These are phyloP conservation scores for Favolaschia claudopus DNA, from an alignment of 768 basidiomycete genomes.

Conservation along the genomic window DNA sequence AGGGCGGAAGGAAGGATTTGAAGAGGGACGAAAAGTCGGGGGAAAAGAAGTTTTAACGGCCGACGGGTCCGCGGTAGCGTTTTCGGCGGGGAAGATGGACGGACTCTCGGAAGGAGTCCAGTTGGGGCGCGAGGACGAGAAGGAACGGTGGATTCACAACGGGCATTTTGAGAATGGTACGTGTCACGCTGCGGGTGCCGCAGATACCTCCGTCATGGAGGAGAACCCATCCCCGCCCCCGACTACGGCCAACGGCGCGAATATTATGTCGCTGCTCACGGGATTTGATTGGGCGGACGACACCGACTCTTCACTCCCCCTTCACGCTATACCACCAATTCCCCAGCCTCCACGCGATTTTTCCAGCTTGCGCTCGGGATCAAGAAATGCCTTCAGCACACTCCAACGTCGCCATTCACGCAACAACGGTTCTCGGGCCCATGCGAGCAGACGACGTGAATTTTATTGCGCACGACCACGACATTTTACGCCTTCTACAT, in stretches of 20 bases:
- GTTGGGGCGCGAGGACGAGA: neutral
- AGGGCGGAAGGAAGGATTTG: neutral
- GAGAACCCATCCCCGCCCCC: no score
- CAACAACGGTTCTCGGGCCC: no score
- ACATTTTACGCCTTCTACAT: no score
- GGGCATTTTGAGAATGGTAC: neutral
- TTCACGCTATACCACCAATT: neutral
- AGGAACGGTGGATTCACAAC: neutral
- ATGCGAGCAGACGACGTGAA: no score
- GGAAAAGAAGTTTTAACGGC: neutral
- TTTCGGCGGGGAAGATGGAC: neutral
- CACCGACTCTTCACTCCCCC: neutral
- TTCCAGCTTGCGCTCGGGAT: neutral
- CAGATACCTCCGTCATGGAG: neutral
- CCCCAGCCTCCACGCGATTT: neutral
- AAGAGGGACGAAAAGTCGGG: neutral
- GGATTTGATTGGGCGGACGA: slow-evolving; percentile 1
- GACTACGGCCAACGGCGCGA: neutral
- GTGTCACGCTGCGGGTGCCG: neutral
- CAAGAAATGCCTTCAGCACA: neutral
- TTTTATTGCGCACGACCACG: no score
- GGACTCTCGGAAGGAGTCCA: neutral
- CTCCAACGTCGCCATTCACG: slow-evolving; percentile 1
- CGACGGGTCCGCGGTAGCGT: neutral
- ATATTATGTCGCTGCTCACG: no score